These are phyloP conservation scores for Colletotrichum costaricense DNA, from an alignment of 2,329 filamentous ascomycete genomes.

Conservation along the genomic window DNA sequence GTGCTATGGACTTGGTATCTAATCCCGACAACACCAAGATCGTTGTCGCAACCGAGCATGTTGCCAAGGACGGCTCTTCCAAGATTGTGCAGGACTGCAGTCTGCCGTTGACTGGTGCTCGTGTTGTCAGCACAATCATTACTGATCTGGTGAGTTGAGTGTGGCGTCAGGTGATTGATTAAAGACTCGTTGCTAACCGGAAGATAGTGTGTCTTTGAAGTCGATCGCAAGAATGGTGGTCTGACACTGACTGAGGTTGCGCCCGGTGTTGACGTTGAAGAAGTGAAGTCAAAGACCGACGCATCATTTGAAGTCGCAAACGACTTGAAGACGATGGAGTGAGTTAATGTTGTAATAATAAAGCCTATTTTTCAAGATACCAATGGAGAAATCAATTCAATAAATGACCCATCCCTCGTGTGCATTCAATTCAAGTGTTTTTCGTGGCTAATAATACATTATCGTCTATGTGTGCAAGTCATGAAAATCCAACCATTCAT, in stretches of 20 bases:
- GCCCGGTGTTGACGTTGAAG: conserved; percentile 74
- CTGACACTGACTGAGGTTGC: conserved; percentile 78
- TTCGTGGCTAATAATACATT: conserved; percentile 6
- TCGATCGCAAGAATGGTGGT: conserved; percentile 70
- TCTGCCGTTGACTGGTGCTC: conserved; percentile 73
- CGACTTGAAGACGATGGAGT: conserved; percentile 61
- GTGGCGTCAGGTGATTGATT: not conserved
- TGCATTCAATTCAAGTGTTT: not conserved
- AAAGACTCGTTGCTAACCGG: not conserved
- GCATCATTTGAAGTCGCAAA: conserved; percentile 74
- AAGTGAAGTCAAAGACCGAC: conserved; percentile 76
- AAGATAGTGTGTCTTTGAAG: conserved; percentile 74
- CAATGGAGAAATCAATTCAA: not conserved
- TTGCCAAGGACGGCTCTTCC: conserved; percentile 74
- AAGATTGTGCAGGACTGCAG: conserved; percentile 75
- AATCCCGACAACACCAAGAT: conserved; percentile 80
- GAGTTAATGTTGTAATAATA: not conserved
- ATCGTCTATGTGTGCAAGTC: conserved; percentile 6
- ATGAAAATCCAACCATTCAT: not conserved
- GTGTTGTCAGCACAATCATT: conserved; percentile 78
- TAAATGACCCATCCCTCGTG: not conserved
- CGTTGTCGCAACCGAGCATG: conserved; percentile 77
- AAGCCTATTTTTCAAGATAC: conserved; percentile 3
- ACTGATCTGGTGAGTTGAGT: conserved; percentile 73
- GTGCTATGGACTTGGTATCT: conserved; percentile 79